Conservation (phyloP, 495 filamentous ascomycete genomes). For the Lichina pygmaea region DNA sequence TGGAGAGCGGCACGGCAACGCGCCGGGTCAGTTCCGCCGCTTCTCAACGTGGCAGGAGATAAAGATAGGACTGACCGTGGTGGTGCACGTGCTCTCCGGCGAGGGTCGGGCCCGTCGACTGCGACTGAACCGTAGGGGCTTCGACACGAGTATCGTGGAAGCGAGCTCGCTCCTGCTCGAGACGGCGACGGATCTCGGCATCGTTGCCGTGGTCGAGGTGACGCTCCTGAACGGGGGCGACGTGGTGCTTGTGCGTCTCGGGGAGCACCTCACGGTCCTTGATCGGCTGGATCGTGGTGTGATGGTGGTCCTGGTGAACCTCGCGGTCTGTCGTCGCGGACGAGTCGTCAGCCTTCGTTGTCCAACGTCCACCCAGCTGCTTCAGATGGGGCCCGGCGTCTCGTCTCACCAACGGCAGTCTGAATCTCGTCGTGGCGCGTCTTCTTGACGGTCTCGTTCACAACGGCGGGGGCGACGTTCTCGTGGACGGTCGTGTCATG, state of each 20-base stretch:
- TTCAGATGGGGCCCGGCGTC: background rate
- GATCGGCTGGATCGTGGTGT: constrained; percentile 17
- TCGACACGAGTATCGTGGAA: constrained; percentile 21
- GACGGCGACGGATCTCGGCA: constrained; percentile 13
- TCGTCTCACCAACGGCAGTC: constrained; percentile 16
- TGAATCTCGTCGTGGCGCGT: constrained; percentile 24
- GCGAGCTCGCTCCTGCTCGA: constrained; percentile 20
- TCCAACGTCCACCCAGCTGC: background rate
- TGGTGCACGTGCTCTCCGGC: constrained; percentile 37
- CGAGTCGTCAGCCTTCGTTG: background rate
- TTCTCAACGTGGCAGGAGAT: too few relatives aligned
- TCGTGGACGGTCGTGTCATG: constrained; percentile 36
- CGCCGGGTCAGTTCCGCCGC: background rate
- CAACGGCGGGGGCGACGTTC: constrained; percentile 29
- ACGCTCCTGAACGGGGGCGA: constrained; percentile 25
- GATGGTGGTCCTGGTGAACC: constrained; percentile 19
- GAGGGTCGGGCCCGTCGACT: constrained; percentile 17
- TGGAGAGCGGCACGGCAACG: constrained; percentile 7
- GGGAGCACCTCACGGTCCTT: constrained; percentile 11
- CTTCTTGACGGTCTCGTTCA: constrained; percentile 24
- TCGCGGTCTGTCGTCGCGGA: constrained; percentile 19
- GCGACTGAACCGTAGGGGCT: constrained; percentile 20
- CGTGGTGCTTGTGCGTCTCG: constrained; percentile 14
- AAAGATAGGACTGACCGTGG: constrained; percentile 6
- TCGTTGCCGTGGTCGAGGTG: constrained; percentile 25